Base-by-base conservation (phyloP, 2,329 filamentous ascomycete species). In the Alternaria brassicae region DNA sequence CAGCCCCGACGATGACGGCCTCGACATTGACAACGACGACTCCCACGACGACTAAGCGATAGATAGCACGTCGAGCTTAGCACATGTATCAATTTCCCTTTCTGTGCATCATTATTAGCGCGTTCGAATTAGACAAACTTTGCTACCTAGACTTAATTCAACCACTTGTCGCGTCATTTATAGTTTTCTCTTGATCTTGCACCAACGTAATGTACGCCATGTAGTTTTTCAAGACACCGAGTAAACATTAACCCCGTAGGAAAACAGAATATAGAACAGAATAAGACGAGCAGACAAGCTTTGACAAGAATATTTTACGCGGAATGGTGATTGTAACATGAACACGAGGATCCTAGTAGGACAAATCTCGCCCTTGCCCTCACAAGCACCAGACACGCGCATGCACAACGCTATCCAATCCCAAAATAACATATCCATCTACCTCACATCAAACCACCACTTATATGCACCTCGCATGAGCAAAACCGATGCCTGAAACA, bases 401-500 rank as follows among this genome's bases (percentile, higher is more conserved):
- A 12, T 17, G 37, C 13, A 13, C 53, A 36, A 41, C 44, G 10
- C 19, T 2, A 10, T 15, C 19, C n/a, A 32, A 19, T 23, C 21
- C 37, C 13, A 45, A 44, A 52, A 41, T 21, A 56, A 27, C 30
- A n/a, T n/a, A n/a, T n/a, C 23, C 23, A 6, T 28, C 15, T 17
- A 27, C 12, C 15, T 28, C 19, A 41, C 10, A 13, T 59, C 51
- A 63, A 62, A 62, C 53, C 60, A 58, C 53, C 61, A 58, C 12
- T 19, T 23, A 41, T 28, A 36, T n/a, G 15, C 32, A 15, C 23
- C 39, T 53, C 39, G 40, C 30, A 57, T 32, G 39, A 53, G 8
- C n/a, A 63, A 50, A 17, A n/a, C 32, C 39, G 25, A 8, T 54
- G 54, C 56, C 56, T 75, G 72, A 75, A 75, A 75, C 72, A 58